Percentiles rank a stretch among this genome's conserved stretches.
Conservation (phyloP, 139 green algal species). For the Spirogloea muscicola region DNA sequence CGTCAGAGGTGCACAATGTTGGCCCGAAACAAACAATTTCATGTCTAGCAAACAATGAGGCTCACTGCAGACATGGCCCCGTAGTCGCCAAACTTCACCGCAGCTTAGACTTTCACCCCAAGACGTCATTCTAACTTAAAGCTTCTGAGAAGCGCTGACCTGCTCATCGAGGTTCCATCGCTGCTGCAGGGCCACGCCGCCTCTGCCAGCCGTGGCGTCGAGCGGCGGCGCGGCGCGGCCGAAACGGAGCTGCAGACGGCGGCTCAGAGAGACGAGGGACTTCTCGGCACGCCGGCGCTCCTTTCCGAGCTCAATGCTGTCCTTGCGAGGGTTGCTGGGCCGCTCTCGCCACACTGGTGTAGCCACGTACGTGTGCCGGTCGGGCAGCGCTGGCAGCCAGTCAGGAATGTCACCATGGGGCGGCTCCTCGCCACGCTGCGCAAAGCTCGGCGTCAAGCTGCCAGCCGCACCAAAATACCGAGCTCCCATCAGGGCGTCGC, state of each 20-base stretch:
- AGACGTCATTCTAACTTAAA: too few species aligned
- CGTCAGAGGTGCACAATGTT: too few species aligned
- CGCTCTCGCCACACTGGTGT: conserved; percentile 43
- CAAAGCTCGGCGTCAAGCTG: conserved; percentile 42
- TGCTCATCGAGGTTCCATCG: not conserved
- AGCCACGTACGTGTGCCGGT: conserved; percentile 71
- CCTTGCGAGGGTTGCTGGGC: not conserved
- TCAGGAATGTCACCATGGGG: conserved; percentile 65
- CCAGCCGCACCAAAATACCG: too few species aligned
- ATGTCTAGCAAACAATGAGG: too few species aligned
- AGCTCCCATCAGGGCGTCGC: too few species aligned
- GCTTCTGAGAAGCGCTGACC: too few species aligned
- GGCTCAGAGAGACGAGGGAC: conserved; percentile 33
- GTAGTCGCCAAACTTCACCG: not conserved
- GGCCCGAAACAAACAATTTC: too few species aligned
- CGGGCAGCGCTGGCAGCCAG: conserved; percentile 80
- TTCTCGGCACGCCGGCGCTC: conserved; percentile 29
- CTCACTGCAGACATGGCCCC: too few species aligned
- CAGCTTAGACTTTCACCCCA: not conserved
- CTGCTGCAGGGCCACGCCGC: not conserved
- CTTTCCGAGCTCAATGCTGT: conserved; percentile 23
- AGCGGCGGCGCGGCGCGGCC: not conserved
- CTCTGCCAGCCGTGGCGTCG: not conserved
- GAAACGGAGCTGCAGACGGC: conserved; percentile 8
- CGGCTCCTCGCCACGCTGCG: conserved; percentile 47